Conservation (phyloP, 2,329 filamentous ascomycete genomes). For the Rhynchosporium secalis region DNA sequence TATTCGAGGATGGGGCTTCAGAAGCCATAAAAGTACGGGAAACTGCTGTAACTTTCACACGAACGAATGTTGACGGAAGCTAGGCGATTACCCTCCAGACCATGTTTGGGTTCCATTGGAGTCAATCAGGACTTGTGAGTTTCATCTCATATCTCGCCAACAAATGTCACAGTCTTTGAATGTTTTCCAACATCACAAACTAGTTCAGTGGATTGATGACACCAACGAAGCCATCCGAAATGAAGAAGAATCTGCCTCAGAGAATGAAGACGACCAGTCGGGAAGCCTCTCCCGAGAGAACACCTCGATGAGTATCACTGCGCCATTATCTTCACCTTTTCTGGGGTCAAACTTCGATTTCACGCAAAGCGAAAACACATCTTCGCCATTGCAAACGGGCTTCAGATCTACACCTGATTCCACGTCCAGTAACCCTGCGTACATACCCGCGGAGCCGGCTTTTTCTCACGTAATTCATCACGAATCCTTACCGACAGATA, state of each 20-base stretch:
- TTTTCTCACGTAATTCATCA: constrained; percentile 6
- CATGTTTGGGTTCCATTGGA: constrained; percentile 13
- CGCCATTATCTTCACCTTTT: background rate
- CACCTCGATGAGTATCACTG: background rate
- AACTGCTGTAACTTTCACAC: background rate
- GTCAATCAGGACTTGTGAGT: background rate
- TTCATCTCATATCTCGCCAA: background rate
- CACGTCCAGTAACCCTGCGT: background rate
- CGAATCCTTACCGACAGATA: background rate
- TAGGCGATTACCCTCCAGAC: constrained; percentile 22
- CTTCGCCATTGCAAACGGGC: background rate
- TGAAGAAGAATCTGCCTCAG: constrained; percentile 8
- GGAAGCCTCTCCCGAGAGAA: background rate
- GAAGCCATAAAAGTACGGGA: constrained; percentile 24
- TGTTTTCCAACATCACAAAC: background rate
- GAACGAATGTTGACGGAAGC: background rate
- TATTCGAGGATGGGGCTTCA: constrained; percentile 25
- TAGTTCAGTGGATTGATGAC: background rate
- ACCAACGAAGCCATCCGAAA: background rate
- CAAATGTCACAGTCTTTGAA: background rate
- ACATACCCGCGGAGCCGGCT: background rate
- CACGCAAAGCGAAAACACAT: background rate
- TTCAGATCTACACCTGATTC: background rate
- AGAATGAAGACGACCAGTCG: constrained; percentile 3
- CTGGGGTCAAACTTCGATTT: background rate